Base-by-base conservation (phyloP, 805 yeast genomes). In the Maudiozyma barnettii region DNA sequence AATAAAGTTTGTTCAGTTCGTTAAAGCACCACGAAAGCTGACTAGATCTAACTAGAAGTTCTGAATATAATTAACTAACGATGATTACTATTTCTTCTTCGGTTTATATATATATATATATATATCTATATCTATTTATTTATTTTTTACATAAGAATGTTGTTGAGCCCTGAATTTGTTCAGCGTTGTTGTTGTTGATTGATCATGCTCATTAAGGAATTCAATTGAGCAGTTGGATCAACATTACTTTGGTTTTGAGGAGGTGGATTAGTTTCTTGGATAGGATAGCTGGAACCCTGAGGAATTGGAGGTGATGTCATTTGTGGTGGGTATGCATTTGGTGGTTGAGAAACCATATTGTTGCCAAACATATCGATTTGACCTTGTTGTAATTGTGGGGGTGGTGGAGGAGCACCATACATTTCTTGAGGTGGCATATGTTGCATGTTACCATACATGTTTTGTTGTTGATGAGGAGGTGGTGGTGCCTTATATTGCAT, bases 201-300 rank as follows among this genome's bases (percentile, higher is more conserved):
- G 23, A 71, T 57, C 64, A 71, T 68, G 22, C 66, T 69, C 71
- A 71, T 68, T 47, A 71, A 54, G 30, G 71, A 66, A 31, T 69
- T 69, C 18, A 71, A 52, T 51, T 69, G 73, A 4, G 72, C 73
- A 39, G 69, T 65, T 21, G 70, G 64, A 39, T 63, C 71, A 42
- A 55, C 60, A 46, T 47, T 62, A 22, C 51, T 50, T 31, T 47
- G 54, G 7, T 52, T 48, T 40, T 52, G 64, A 46, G 46, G 63
- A 1, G 50, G 52, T 23, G 48, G 54, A 20, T 19, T 9, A 23
- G 20, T 20, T 37, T 19, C 40, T 53, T 16, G 40, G 21, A 20
- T 18, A 3, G 16, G 16, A 21, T 37, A n/a, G 40, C 13, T 37
- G 9, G 20, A 5, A 14, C n/a, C 22, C 12, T 18, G n/a, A 37